Evolutionary conservation across 345 rosid genomes (phyloP), one percentile per base, ranked within the genome.

Genomic region (Populus euphratica): DNA sequence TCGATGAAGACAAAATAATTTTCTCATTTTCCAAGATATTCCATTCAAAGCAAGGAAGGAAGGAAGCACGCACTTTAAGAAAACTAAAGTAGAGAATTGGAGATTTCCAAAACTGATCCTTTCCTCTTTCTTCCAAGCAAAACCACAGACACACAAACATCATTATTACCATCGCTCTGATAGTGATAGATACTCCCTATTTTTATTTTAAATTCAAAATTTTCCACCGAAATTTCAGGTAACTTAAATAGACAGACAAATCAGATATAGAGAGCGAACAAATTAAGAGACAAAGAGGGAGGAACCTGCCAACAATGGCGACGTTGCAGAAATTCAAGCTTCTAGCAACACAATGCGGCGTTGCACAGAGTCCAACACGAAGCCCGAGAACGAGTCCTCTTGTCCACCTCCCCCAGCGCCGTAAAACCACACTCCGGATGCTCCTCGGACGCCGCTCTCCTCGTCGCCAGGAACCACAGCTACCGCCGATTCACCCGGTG

Each of bases 291-390:
- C 54, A 81, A 20, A 56, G 67, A 80, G 68, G 49, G 74, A 33
- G 50, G n/a, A 8, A 31, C 50, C 67, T 54, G 54, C 9, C 10
- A 56, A 68, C 36, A 23, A 93, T 95, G 99, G 93, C 98, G 31
- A 72, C 99, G 23, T 52, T 95, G 81, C 94, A 92, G 80, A 91
- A 88, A 76, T 93, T 93, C 89, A 93, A 90, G 93, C 85, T 93
- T 31, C 83, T 92, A 5, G 91, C 98, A 36, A 90, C 96, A 8
- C 97, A 92, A 82, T 95, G 99, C 6, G 97, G 97, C 43, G 96
- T 93, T n/a, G 79, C 86, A 2, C 88, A 84, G 78, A 93, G 96
- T 78, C 94, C 97, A 0, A 91, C 96, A 8, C 86, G 90, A 63
- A 89, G 95, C 78, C 97, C 97, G 1, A 81, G 91, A 68, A 89